A percentile compares a stretch with the other conserved stretches of the same genome.
phyloP scores from a whole-genome alignment of 495 filamentous ascomycete genomes.

The Talaromyces stipitatus region DNA sequence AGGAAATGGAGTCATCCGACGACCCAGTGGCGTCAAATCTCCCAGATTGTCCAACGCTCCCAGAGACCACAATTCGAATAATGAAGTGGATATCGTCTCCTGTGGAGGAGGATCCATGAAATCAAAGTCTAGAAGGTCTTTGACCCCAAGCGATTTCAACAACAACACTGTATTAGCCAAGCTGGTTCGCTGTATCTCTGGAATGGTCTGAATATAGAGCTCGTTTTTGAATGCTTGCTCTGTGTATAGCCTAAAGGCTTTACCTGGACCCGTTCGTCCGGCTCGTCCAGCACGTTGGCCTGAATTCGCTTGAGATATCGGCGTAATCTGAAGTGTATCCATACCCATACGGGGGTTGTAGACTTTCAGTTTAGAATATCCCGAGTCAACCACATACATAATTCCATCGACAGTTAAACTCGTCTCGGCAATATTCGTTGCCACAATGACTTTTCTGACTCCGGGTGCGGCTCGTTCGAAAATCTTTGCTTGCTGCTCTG shows the following conservation, averaged over 20 bases:
- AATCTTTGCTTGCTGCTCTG: constrained; percentile 94
- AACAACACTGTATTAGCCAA: constrained; percentile 90
- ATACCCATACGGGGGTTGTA: constrained; percentile 99
- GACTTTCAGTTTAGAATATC: constrained; percentile 95
- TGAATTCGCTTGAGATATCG: constrained; percentile 94
- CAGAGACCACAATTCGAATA: constrained; percentile 97
- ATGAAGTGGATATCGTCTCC: constrained; percentile 92
- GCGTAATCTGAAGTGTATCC: constrained; percentile 97
- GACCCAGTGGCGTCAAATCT: constrained; percentile 78
- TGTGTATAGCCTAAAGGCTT: constrained; percentile 91
- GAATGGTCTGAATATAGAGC: constrained; percentile 94
- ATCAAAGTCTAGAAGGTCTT: constrained; percentile 92
- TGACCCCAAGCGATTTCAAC: constrained; percentile 90
- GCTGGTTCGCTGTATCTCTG: constrained; percentile 96
- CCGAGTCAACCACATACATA: constrained; percentile 97
- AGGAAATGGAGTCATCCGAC: constrained; percentile 93
- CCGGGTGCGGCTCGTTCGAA: constrained; percentile 87
- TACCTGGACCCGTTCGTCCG: constrained; percentile 90
- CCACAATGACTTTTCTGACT: constrained; percentile 94
- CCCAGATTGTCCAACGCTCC: constrained; percentile 92
- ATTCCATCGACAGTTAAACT: constrained; percentile 98
- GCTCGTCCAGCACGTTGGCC: constrained; percentile 90
- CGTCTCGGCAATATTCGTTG: constrained; percentile 98
- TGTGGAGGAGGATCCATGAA: constrained; percentile 99
- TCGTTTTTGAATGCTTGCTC: constrained; percentile 95